Percentiles rank a stretch among this genome's conserved stretches.
Conservation (phyloP, 2,329 filamentous ascomycete species). For the Nemania sp. region DNA sequence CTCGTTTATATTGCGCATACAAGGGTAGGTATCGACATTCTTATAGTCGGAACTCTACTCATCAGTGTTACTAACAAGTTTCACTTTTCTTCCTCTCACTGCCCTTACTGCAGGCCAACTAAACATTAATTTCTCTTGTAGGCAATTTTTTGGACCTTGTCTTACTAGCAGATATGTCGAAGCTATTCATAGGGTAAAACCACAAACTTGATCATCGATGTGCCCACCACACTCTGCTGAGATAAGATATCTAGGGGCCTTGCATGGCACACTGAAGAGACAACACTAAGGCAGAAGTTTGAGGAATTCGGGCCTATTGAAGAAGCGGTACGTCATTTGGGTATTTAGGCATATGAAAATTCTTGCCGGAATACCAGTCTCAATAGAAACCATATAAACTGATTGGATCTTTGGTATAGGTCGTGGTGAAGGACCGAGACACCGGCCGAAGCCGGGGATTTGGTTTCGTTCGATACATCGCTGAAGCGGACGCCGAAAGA, state of each 20-base stretch:
- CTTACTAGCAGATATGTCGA: slow-evolving; percentile 67
- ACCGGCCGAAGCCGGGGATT: slow-evolving; percentile 96
- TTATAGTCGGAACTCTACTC: neutral
- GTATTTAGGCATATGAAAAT: neutral
- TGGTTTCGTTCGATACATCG: slow-evolving; percentile 88
- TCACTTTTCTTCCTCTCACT: neutral
- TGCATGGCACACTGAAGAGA: slow-evolving; percentile 96
- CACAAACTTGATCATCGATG: slow-evolving; percentile 37
- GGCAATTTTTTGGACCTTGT: neutral
- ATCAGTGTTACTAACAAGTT: neutral
- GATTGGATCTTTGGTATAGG: slow-evolving; percentile 54
- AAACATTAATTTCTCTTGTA: neutral
- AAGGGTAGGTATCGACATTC: neutral
- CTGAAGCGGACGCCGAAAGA: slow-evolving; percentile 73
- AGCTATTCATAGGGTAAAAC: slow-evolving; percentile 92
- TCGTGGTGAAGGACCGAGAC: slow-evolving; percentile 97
- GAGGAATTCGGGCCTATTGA: slow-evolving; percentile 88
- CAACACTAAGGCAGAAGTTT: slow-evolving; percentile 85
- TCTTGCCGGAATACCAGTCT: too few relatives aligned
- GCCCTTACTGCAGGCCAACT: neutral
- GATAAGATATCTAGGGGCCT: slow-evolving; percentile 69
- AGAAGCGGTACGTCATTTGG: slow-evolving; percentile 79
- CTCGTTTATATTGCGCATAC: neutral
- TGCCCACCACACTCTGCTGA: slow-evolving; percentile 11
- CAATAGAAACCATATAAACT: slow-evolving; percentile 5